These are phyloP conservation scores for Escovopsis sp. DNA, from an alignment of 2,329 filamentous ascomycete species.

Conservation along the genomic window DNA sequence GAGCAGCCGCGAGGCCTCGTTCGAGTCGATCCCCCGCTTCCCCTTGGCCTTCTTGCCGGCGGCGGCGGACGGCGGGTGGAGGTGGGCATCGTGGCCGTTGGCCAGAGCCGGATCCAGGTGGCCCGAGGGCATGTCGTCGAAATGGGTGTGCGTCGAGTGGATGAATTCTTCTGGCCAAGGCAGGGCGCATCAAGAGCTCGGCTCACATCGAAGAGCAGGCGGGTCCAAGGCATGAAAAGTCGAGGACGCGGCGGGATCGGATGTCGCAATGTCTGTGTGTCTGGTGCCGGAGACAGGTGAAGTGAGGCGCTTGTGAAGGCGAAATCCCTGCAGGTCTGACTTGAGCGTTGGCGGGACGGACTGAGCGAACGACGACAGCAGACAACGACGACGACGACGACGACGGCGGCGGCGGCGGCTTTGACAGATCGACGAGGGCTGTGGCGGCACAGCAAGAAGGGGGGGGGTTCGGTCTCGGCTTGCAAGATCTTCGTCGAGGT, in stretches of 20 bases:
- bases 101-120: conserved; percentile 26
- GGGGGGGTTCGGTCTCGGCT: too few relatives aligned
- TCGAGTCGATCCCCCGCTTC: conserved; percentile 73
- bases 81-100: conserved; percentile 27
- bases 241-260: neutral
- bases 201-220: conserved; percentile 2
- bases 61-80: conserved; percentile 26
- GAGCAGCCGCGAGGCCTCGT: conserved; percentile 81
- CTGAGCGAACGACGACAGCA: too few relatives aligned
- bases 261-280: too few relatives aligned
- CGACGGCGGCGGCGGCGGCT: conserved; percentile 4
- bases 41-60: conserved; percentile 66
- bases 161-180: neutral
- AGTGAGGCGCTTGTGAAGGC: neutral
- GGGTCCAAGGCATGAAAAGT: neutral
- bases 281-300: neutral
- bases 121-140: conserved; percentile 23
- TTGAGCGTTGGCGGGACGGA: too few relatives aligned
- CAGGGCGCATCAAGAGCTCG: conserved; percentile 6
- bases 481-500: too few relatives aligned
- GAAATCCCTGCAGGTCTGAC: too few relatives aligned
- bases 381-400: too few relatives aligned
- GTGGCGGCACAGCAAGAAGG: neutral
- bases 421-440: neutral
- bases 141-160: conserved; percentile 7